Conservation (phyloP, 2,329 filamentous ascomycete species). For the Tolypocladium nubicola region DNA sequence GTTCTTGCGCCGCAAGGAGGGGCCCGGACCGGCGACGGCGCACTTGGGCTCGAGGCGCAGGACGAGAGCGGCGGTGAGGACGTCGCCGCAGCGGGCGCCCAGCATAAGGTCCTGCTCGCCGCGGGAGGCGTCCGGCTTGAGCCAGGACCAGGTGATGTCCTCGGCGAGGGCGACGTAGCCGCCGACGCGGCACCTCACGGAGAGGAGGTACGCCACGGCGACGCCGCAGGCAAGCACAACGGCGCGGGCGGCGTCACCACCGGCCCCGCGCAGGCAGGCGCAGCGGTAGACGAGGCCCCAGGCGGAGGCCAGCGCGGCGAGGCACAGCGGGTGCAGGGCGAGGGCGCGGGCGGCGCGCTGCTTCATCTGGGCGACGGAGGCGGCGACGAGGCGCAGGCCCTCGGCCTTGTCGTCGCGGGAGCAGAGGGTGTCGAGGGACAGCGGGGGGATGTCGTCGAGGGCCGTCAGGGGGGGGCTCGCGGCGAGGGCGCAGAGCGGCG, state of each 20-base stretch:
- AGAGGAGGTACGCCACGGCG: slow-evolving; percentile 52
- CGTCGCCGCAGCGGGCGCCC: slow-evolving; percentile 55
- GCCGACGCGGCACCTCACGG: slow-evolving; percentile 47
- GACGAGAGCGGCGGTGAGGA: slow-evolving; percentile 62
- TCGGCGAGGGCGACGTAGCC: slow-evolving; percentile 56
- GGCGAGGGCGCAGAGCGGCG: slow-evolving; percentile 43
- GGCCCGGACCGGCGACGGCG: slow-evolving; percentile 4
- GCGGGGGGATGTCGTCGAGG: slow-evolving; percentile 45
- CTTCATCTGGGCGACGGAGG: slow-evolving; percentile 74
- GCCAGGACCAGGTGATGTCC: slow-evolving; percentile 50
- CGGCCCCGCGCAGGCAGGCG: slow-evolving; percentile 25
- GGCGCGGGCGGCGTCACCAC: slow-evolving; percentile 41
- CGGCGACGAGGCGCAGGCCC: slow-evolving; percentile 64
- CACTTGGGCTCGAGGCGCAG: slow-evolving; percentile 48
- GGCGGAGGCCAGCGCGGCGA: slow-evolving; percentile 34
- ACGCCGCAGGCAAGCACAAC: slow-evolving; percentile 49
- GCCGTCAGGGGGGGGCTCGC: slow-evolving; percentile 29
- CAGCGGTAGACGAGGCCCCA: slow-evolving; percentile 36
- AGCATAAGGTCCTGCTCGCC: slow-evolving; percentile 47
- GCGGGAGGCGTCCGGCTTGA: slow-evolving; percentile 26
- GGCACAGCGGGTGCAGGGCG: slow-evolving; percentile 49
- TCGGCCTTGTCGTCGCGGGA: slow-evolving; percentile 50
- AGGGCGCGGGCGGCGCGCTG: slow-evolving; percentile 54
- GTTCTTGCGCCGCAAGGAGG: slow-evolving; percentile 18
- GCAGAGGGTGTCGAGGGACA: slow-evolving; percentile 49